Conservation (phyloP, 2,329 filamentous ascomycete species). For the Westerdykella sp. region DNA sequence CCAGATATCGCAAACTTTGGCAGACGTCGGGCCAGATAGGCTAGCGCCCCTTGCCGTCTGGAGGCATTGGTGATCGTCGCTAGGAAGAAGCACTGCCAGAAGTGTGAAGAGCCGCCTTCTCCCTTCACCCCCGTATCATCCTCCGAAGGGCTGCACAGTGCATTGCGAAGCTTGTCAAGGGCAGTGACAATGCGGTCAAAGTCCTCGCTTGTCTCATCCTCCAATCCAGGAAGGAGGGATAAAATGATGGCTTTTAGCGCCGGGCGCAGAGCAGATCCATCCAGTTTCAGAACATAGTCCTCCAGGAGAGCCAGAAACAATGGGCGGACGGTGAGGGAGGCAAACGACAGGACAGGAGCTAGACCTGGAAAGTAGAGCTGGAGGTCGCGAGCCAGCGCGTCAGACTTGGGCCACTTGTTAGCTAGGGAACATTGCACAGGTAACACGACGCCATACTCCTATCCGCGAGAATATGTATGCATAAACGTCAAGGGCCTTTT, state of each 20-base stretch:
- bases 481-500: constrained; percentile 94
- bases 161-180: constrained; percentile 68
- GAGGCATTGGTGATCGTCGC: constrained; percentile 85
- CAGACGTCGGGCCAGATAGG: constrained; percentile 73
- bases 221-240: constrained; percentile 81
- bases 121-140: constrained; percentile 37
- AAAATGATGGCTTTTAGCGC: constrained; percentile 88
- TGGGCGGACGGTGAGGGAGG: constrained; percentile 82
- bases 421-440: constrained; percentile 8
- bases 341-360: constrained; percentile 84
- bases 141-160: constrained; percentile 51
- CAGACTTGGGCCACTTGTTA: constrained; percentile 42
- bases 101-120: constrained; percentile 67
- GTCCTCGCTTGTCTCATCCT: constrained; percentile 95
- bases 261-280: constrained; percentile 67
- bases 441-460: constrained; percentile 47
- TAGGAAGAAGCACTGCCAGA: constrained; percentile 97
- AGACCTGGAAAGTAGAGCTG: constrained; percentile 85
- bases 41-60: constrained; percentile 76
- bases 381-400: constrained; percentile 74
- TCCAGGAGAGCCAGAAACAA: constrained; percentile 81
- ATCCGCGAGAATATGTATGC: constrained; percentile 81
- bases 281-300: constrained; percentile 66
- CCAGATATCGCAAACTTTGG: constrained; percentile 56
- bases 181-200: constrained; percentile 82